Percentiles rank a stretch among this genome's conserved stretches.
These are phyloP conservation scores for Fusarium foetens DNA, from an alignment of 2,329 filamentous ascomycete genomes.

Conservation along the genomic window DNA sequence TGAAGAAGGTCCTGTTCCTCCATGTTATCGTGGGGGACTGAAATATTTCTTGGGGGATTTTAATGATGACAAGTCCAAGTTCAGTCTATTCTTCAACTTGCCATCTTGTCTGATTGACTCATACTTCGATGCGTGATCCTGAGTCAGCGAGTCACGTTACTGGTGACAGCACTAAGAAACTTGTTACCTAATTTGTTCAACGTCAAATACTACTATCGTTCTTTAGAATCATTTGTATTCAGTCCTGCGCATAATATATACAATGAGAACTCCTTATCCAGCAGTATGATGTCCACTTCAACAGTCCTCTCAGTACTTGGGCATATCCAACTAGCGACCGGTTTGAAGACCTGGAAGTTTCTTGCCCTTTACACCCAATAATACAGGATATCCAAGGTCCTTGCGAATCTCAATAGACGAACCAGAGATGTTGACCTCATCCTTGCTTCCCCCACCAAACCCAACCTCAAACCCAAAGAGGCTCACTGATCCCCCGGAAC, in stretches of 20 bases:
- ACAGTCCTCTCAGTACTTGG: not conserved
- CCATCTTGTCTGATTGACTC: not conserved
- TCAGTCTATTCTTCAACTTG: not conserved
- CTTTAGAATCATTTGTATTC: not conserved
- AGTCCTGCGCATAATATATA: not conserved
- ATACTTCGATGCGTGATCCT: not conserved
- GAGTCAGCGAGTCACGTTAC: not conserved
- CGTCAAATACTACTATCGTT: not conserved
- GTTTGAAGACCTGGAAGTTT: not conserved
- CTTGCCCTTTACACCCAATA: not conserved
- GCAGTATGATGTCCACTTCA: fast-evolving
- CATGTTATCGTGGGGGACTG: not conserved
- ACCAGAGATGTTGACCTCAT: not conserved
- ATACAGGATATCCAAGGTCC: not conserved
- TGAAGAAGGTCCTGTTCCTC: not conserved
- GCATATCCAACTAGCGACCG: not conserved
- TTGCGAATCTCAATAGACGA: not conserved
- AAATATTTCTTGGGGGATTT: not conserved
- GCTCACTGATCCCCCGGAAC: not conserved
- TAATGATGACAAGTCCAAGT: too few relatives aligned
- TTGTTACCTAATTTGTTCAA: not conserved
- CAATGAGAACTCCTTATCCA: fast-evolving
- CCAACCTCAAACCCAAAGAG: not conserved
- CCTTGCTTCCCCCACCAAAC: not conserved
- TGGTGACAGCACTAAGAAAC: not conserved